These are phyloP conservation scores for Zostera marina DNA, from an alignment of 116 monocot species.

Conservation along the genomic window DNA sequence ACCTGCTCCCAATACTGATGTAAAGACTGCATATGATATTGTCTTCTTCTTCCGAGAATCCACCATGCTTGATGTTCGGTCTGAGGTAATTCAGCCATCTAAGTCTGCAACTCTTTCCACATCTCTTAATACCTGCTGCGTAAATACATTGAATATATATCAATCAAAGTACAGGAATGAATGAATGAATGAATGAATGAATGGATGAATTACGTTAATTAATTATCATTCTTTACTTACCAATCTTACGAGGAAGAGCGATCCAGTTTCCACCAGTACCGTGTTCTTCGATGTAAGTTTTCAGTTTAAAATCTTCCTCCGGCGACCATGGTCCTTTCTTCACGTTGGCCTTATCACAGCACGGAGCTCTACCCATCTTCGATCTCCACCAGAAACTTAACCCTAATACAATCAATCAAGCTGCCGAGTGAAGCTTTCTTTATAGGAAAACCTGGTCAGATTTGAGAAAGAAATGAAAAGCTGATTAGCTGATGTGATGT, in stretches of 20 bases:
- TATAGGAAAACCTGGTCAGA: slow-evolving; percentile 7
- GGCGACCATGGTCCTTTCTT: slow-evolving; percentile 86
- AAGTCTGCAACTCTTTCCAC: slow-evolving; percentile 78
- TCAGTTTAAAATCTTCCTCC: slow-evolving; percentile 66
- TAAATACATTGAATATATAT: no score
- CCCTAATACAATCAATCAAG: no score
- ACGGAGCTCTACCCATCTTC: slow-evolving; percentile 21
- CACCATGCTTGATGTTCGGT: slow-evolving; percentile 78
- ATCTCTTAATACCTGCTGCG: slow-evolving; percentile 52
- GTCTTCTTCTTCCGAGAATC: slow-evolving; percentile 83
- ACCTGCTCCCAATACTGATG: slow-evolving; percentile 92
- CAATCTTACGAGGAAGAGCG: slow-evolving; percentile 69
- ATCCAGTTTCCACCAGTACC: slow-evolving; percentile 82
- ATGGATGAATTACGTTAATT: no score
- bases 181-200: no score
- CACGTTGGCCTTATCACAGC: slow-evolving; percentile 77
- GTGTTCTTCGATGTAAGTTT: slow-evolving; percentile 57
- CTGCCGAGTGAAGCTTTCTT: background rate
- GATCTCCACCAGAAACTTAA: no score
- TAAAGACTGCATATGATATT: slow-evolving; percentile 72
- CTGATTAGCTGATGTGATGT: background rate
- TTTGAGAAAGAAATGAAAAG: background rate
- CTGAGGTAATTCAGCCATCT: slow-evolving; percentile 90
- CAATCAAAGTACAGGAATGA: no score
- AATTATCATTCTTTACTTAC: slow-evolving; percentile 14